Conservation (phyloP, 305 asterid species). For the Fraxinus sp. region DNA sequence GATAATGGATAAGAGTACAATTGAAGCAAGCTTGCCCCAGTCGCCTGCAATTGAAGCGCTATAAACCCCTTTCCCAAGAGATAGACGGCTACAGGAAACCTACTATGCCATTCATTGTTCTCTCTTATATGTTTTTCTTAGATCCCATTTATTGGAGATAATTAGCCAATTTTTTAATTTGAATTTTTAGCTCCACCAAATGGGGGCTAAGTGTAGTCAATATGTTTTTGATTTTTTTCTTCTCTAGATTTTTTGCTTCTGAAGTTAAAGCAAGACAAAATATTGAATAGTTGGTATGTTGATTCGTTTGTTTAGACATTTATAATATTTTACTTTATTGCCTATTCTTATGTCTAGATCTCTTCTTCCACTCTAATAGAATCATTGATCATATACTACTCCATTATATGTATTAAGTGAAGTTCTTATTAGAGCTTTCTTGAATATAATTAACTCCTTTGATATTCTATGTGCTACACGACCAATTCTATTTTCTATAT, state of each 20-base stretch:
- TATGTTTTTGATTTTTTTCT: neutral
- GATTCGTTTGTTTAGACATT: neutral
- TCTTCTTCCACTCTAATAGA: neutral
- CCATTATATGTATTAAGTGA: neutral
- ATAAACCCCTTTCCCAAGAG: neutral
- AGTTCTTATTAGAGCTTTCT: neutral
- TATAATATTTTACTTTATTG: neutral
- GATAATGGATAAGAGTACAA: neutral
- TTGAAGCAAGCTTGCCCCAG: neutral
- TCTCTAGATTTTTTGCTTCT: neutral
- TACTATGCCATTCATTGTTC: neutral
- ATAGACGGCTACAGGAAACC: neutral
- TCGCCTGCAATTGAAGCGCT: neutral
- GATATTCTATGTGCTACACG: neutral
- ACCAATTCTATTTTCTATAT: neutral
- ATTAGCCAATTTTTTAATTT: neutral
- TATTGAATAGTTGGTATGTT: neutral
- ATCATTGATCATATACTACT: neutral
- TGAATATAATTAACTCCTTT: neutral
- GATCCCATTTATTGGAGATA: neutral
- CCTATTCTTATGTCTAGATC: neutral
- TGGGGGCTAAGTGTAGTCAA: neutral
- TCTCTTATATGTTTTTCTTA: neutral
- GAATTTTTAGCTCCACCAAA: neutral
- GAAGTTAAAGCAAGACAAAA: neutral